Conservation (phyloP, 495 filamentous ascomycete genomes). For the Daldinia concentrica region DNA sequence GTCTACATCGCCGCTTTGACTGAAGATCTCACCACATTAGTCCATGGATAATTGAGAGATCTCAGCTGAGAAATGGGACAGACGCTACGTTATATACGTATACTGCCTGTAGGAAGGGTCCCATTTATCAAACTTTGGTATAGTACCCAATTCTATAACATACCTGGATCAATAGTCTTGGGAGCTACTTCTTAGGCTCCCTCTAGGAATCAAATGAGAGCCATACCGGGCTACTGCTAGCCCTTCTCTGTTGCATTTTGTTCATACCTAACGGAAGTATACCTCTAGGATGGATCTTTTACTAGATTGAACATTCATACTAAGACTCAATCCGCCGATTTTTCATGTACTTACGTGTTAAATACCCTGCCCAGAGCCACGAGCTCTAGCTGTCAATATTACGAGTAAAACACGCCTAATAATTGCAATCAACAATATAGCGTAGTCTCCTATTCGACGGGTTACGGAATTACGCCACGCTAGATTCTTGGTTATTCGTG, state of each 20-base stretch:
- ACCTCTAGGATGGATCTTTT: background rate
- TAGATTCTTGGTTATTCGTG: background rate
- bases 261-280: background rate
- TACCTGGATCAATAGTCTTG: background rate
- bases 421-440: background rate
- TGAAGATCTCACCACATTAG: slow-evolving; percentile 1
- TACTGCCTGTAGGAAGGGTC: background rate
- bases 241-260: background rate
- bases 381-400: background rate
- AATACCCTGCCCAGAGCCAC: background rate
- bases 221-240: background rate
- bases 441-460: background rate
- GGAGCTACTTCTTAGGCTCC: background rate
- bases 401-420: too few species aligned
- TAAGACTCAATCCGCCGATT: background rate
- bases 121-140: background rate
- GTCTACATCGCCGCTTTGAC: background rate
- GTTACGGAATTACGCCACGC: background rate
- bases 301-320: background rate
- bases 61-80: background rate
- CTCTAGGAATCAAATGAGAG: background rate
- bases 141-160: background rate
- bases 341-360: background rate
- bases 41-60: background rate
- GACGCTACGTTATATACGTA: background rate